Base-by-base conservation (phyloP, 768 basidiomycete genomes). In the Ramaria rubella region DNA sequence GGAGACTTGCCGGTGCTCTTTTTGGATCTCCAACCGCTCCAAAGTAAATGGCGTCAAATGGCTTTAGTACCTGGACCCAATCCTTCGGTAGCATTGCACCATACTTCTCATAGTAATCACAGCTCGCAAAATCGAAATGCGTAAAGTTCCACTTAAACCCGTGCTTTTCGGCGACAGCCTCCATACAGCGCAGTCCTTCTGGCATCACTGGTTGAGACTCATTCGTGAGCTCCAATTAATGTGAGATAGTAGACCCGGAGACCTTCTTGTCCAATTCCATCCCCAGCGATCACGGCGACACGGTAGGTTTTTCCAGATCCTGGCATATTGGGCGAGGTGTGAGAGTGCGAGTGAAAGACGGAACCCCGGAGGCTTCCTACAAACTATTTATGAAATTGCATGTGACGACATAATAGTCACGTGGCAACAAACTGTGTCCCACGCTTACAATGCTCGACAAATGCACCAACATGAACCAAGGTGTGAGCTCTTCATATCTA, bases 231-330 rank as follows among this genome's bases (percentile, higher is more conserved):
- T 11, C 23, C 24, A 9, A 14, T 48, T 48, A 48, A n/a, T 23
- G 17, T n/a, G n/a, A n/a, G n/a, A n/a, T n/a, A n/a, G n/a, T n/a
- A n/a, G n/a, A n/a, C n/a, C n/a, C n/a, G 12, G 21, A 14, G 14
- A n/a, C 55, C 55, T 61, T 81, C 78, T 45, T 72, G 66, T 2
- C 80, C 80, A 58, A 80, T 80, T 6, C 80, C 80, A 65, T 81
- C 79, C 15, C 77, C 79, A 5, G 78, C 74, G 14, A 81, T 72
- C 33, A 76, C 75, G 30, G 78, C 78, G 44, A 81, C 76, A 11
- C 66, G 72, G 65, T 72, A 69, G 44, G 61, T 52, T 42, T 56
- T 56, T 46, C 44, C 49, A 34, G 49, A 51, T n/a, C 49, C 46
- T 45, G 42, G 31, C 55, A 56, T 56, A 33, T 15, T 33, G 8